Base-by-base conservation (phyloP, 2,329 filamentous ascomycete genomes). In the Stemphylium beticola region DNA sequence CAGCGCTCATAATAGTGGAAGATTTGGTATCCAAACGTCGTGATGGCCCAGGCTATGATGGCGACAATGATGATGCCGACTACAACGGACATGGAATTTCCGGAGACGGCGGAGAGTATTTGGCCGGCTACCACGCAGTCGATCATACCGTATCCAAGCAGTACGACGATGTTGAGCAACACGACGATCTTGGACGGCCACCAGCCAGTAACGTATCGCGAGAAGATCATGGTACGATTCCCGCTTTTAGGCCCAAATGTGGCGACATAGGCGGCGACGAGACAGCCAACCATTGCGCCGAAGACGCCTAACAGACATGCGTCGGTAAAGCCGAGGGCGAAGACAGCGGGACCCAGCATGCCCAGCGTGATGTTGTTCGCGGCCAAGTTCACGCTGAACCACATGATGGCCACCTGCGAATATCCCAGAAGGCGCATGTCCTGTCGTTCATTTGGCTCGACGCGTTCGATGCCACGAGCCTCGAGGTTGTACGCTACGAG, bases 1-100 rank as follows among this genome's bases (percentile, higher is more conserved):
- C 83, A 88, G 68, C 87, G 81, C 74, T 90, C 87, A 69, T 89
- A 91, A 49, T 82, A 79, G 66, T 90, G 87, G 69, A 91, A 89
- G 39, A 86, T 76, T 49, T 80, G 81, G 67, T 90, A 89, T 0
- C 87, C 88, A 67, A 90, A 89, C 0, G 85, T 86, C 1, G 86
- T 86, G 37, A 90, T 81, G 2, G 79, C 75, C 83, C 85, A 88
- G 26, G 83, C 83, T 32, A 89, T 82, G 20, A 88, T 62, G 1
- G 85, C 84, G 11, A 86, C 82, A 40, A 89, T 83, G 36, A 90
- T 78, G 59, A 90, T 89, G 62, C 87, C 87, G 1, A 89, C 87
- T 31, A 84, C 81, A 17, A 89, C 81, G 2, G 83, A 85, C 74
- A 89, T 80, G 56, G 76, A 80, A n/a, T 82, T 80, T 1, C 77